phyloP scores from a whole-genome alignment of 1,139 yeast species.

The Yamadazyma dendronema region DNA sequence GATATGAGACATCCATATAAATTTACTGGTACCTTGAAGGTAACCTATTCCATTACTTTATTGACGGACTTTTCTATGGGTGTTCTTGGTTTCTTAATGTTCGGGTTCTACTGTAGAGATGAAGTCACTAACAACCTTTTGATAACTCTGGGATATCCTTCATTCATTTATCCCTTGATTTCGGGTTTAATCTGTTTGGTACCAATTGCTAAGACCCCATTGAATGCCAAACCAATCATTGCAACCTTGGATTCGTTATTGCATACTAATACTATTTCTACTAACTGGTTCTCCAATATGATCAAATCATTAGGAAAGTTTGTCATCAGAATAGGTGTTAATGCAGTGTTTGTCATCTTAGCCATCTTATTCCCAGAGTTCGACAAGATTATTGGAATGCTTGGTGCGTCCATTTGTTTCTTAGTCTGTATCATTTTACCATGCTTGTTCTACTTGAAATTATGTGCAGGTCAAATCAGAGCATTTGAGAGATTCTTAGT shows the following conservation, averaged over 20 bases:
- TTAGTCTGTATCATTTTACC: constrained; percentile 57
- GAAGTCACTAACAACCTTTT: constrained; percentile 82
- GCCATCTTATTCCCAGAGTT: constrained; percentile 60
- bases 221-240: constrained; percentile 83
- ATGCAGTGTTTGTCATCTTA: constrained; percentile 46
- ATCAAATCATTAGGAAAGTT: constrained; percentile 17
- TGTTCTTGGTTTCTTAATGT: constrained; percentile 81
- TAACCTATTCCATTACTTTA: constrained; percentile 63
- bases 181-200: constrained; percentile 74
- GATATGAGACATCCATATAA: constrained; percentile 57
- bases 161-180: constrained; percentile 58
- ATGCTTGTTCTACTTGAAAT: constrained; percentile 48
- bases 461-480: constrained; percentile 27
- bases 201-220: constrained; percentile 85
- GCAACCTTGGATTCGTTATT: constrained; percentile 52
- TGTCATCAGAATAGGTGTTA: constrained; percentile 44
- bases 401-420: constrained; percentile 59
- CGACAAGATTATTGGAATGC: constrained; percentile 53
- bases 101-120: constrained; percentile 71
- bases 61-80: constrained; percentile 76
- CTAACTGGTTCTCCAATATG: constrained; percentile 11
- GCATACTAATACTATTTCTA: constrained; percentile 17
- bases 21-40: constrained; percentile 36
- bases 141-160: constrained; percentile 70
- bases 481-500: constrained; percentile 25